phyloP scores from a whole-genome alignment of 2,329 filamentous ascomycete species.

The Nothophaeocryptopus gaeumannii region DNA sequence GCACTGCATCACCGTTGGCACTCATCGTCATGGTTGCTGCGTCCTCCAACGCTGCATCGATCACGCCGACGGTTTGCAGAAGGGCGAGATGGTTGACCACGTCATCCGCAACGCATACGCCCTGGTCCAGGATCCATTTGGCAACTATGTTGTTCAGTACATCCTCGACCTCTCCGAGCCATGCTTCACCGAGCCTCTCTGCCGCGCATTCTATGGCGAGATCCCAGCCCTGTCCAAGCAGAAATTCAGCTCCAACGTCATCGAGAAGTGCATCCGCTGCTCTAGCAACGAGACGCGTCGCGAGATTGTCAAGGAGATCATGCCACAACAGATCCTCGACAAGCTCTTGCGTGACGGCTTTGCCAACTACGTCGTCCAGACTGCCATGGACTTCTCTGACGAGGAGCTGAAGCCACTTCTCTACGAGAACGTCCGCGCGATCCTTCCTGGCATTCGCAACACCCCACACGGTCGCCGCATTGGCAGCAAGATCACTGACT shows the following conservation, averaged over 20 bases:
- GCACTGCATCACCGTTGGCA: conserved; percentile 86
- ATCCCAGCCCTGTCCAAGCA: conserved; percentile 76
- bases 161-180: conserved; percentile 90
- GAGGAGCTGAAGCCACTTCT: conserved; percentile 69
- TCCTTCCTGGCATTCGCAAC: conserved; percentile 78
- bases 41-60: conserved; percentile 98
- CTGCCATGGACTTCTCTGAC: conserved; percentile 82
- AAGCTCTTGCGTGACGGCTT: conserved; percentile 86
- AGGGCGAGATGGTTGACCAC: conserved; percentile 76
- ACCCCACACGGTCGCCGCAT: conserved; percentile 95
- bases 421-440: conserved; percentile 79
- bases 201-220: conserved; percentile 73
- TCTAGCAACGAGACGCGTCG: conserved; percentile 72
- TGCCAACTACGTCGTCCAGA: conserved; percentile 98
- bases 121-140: conserved; percentile 93
- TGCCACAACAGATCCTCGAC: conserved; percentile 72
- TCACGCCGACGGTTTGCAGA: conserved; percentile 87
- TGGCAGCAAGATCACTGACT: conserved; percentile 74
- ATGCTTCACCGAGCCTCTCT: conserved; percentile 83
- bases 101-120: conserved; percentile 87
- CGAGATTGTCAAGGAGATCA: conserved; percentile 80
- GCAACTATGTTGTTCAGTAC: conserved; percentile 98
- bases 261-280: conserved; percentile 87
- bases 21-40: conserved; percentile 95
- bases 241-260: conserved; percentile 99